Base-by-base conservation (phyloP, 257 asterid genomes). In the Nicotiana obtusifolia region DNA sequence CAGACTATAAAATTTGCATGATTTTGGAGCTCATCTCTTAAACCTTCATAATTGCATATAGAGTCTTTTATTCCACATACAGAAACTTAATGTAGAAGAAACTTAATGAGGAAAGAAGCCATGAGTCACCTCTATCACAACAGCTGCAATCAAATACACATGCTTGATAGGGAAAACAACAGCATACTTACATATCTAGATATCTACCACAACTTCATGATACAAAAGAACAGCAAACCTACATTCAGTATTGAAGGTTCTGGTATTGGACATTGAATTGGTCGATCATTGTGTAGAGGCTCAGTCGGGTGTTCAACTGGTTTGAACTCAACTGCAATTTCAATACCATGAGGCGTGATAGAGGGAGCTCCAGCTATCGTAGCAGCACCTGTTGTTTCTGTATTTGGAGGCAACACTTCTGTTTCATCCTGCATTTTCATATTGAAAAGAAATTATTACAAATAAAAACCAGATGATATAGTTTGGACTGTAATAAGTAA, bases 211-310 rank as follows among this genome's bases (percentile, higher is more conserved):
- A 75, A 75, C 41, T 75, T 75, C 37, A 17, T 47, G 44, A 75
- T 24, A 1, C 62, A 75, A 57, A 17, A 15, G 15, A 22, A 44
- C 4, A 71, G 35, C 31, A 52, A 78, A 81, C 95, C 90, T 86
- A 95, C 99, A 83, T 91, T 93, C 31, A 93, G 93, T 76, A 93
- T 90, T 28, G 97, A 95, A 69, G 99, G 99, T 85, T 95, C 99
- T 14, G 97, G 97, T 85, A 92, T 49, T 5, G 99, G 98, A 78
- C 98, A 95, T 19, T 85, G 97, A 85, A 95, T 85, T 52, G 99
- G 98, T 65, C 82, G 95, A 87, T 95, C 99, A 77, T 89, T 88
- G 86, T 95, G 94, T 16, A 87, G 89, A 80, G 97, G 99, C 90
- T 93, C 98, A n/a, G 82, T 71, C 2, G 97, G 99, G 86, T 89